These are phyloP conservation scores for Pythium apleroticum DNA, from an alignment of 352 stramenopile species.

Conservation along the genomic window DNA sequence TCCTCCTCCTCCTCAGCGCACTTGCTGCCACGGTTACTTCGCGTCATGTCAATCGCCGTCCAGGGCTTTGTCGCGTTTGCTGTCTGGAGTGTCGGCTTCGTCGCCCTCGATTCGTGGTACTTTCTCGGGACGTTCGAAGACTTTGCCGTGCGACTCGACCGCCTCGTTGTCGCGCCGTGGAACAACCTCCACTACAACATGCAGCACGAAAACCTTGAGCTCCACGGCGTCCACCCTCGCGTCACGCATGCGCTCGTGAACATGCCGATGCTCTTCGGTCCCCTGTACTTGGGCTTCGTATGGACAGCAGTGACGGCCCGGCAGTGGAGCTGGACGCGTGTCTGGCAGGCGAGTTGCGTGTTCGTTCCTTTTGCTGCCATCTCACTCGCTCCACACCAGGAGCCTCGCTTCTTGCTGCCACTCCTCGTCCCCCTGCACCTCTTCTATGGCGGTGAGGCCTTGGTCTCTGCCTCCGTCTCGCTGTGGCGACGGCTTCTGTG, in stretches of 20 bases:
- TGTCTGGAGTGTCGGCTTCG: conserved; percentile 31
- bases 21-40: conserved; percentile 25
- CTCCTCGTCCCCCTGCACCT: conserved; percentile 83
- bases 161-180: conserved; percentile 54
- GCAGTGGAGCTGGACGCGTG: neutral
- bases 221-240: conserved; percentile 90
- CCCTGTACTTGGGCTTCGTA: conserved; percentile 69
- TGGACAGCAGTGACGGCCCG: conserved; percentile 25
- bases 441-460: conserved; percentile 28
- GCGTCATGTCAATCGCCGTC: conserved; percentile 28
- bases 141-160: conserved; percentile 8
- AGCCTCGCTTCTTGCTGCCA: conserved; percentile 91
- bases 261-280: conserved; percentile 92
- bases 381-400: conserved; percentile 93
- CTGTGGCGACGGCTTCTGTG: conserved; percentile 28
- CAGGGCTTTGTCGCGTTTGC: conserved; percentile 56
- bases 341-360: conserved; percentile 42
- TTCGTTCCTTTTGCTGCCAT: conserved; percentile 78
- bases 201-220: conserved; percentile 84
- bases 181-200: conserved; percentile 95
- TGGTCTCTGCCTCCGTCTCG: neutral
- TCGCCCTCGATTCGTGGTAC: conserved; percentile 61
- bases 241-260: conserved; percentile 89
- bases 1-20: conserved; percentile 3
- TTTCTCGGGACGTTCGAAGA: conserved; percentile 34